Evolutionary conservation across 148 eudicot genomes (phyloP), one percentile per base, ranked within the genome.

Genomic region (Cornus controversa): DNA sequence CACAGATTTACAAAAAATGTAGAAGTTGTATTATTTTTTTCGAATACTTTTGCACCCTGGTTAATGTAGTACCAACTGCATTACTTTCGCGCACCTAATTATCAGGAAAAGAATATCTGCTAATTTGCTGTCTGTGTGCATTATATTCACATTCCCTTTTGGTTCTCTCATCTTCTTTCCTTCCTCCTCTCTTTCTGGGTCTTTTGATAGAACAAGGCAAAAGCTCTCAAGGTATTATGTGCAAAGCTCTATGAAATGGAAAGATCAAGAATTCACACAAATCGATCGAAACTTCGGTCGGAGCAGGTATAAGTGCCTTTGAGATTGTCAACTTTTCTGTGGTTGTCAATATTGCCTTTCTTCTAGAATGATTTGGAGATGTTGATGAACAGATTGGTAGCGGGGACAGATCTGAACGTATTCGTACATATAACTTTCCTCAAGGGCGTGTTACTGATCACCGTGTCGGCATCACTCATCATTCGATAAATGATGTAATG

Each of bases 371-470:
- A 67, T 65, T 6, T 66, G 34, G 54, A 31, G 34, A 26, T 16
- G 16, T 78, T 42, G 45, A 74, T 67, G 34, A 72, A 27, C 85
- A 95, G 98, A 89, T 95, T 75, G 98, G 98, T 23, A 91, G 97
- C 69, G 98, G 98, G 54, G 98, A 95, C 82, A 90, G 98, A 78
- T 95, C 98, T 53, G 98, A 93, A 73, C 98, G 97, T 66, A 93
- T 95, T n/a, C 97, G 98, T 25, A 95, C 98, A 15, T 95, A 95
- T 80, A 95, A 95, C 84, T 95, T 91, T 68, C 98, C 98, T 40
- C 98, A 95, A 85, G 98, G 97, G 18, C 94, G 98, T 8, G 98
- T 95, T 14, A 91, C 98, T 68, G 98, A 95, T 84, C 98, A 95
- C 76, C 97, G 97, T 78, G 89, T 95, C 70, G 94, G 97, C 29